Percentiles rank a stretch among this genome's conserved stretches.
Conservation (phyloP, 179 eudicot genomes). For the Heliamphora pulchella region DNA sequence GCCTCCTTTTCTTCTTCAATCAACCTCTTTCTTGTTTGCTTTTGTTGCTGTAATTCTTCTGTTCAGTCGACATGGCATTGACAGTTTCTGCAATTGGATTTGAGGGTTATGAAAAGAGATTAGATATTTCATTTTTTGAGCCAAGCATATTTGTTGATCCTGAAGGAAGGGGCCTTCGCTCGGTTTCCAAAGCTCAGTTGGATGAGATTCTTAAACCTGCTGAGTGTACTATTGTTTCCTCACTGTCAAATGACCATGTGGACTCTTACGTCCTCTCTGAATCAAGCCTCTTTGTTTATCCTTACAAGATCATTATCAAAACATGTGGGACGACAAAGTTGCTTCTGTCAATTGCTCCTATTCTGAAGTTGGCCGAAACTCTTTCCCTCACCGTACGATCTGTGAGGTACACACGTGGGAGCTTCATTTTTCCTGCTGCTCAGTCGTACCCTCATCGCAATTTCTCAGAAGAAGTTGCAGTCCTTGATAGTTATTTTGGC, state of each 20-base stretch:
- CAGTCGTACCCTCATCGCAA: conserved; percentile 67
- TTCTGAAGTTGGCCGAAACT: conserved; percentile 40
- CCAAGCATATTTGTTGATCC: conserved; percentile 56
- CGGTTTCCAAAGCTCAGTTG: conserved; percentile 52
- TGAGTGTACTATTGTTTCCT: conserved; percentile 75
- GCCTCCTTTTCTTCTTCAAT: conserved; percentile 22
- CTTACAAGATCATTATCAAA: conserved; percentile 60
- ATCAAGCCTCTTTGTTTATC: conserved; percentile 78
- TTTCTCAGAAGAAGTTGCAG: conserved; percentile 67
- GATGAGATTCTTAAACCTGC: conserved; percentile 76
- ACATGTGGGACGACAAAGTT: conserved; percentile 71
- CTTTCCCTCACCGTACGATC: conserved; percentile 47
- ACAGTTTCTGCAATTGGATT: conserved; percentile 74
- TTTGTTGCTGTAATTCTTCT: conserved; percentile 2
- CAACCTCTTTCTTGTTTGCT: conserved; percentile 15
- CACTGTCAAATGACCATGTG: conserved; percentile 53
- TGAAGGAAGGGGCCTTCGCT: conserved; percentile 54
- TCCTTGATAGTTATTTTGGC: conserved; percentile 57
- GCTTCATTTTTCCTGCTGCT: conserved; percentile 63
- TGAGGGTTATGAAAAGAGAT: conserved; percentile 79
- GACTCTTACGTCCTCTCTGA: conserved; percentile 88
- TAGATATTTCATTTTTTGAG: conserved; percentile 65
- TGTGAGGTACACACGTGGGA: conserved; percentile 70
- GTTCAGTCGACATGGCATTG: conserved; percentile 31
- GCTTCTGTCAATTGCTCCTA: conserved; percentile 57